Evolutionary conservation across 768 basidiomycete genomes (phyloP), one percentile per base, ranked within the genome.

Genomic region (Solioccasus polychromus): DNA sequence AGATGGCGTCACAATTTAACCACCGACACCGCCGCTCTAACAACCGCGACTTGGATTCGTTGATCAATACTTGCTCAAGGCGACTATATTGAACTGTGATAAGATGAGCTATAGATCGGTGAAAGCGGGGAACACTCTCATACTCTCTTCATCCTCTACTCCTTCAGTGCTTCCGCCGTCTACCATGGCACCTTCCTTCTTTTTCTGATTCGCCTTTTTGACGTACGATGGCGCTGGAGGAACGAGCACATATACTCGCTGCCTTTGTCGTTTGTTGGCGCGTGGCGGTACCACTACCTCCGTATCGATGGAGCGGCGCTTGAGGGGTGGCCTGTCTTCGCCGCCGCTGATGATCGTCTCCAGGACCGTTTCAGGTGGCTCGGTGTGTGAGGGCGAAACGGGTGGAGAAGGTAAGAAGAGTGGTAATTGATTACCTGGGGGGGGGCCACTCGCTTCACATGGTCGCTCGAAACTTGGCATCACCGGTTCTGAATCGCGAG

Each of bases 1-100:
- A 55, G 12, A 78, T 53, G 32, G 68, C 69, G 47, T 69, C 70
- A 62, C 86, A 89, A 22, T 69, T 68, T 44, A 62, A 64, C 85
- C 85, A 89, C 59, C 69, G 71, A 63, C 85, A 88, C 10, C 61
- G 66, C 35, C 68, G 59, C 50, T 71, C 68, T 42, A 67, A 68
- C 42, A 84, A 49, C 48, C 78, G 69, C 8, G 71, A 69, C 47
- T 70, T 75, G 43, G 82, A 72, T 46, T 78, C 58, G 42, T 69
- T 59, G 48, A 81, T 64, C 26, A 75, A 71, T 34, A 70, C 62
- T 43, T 62, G 69, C 55, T 79, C 77, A 51, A 60, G 52, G 45
- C 46, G 51, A 60, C 42, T 56, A 53, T 62, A 66, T 42, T 61
- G 63, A 53, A 76, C 80, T 77, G 58, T 44, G 25, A 62, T 55